Percentiles rank a stretch among this genome's conserved stretches.
These are phyloP conservation scores for Podospora sp. DNA, from an alignment of 495 filamentous ascomycete species.

Conservation along the genomic window DNA sequence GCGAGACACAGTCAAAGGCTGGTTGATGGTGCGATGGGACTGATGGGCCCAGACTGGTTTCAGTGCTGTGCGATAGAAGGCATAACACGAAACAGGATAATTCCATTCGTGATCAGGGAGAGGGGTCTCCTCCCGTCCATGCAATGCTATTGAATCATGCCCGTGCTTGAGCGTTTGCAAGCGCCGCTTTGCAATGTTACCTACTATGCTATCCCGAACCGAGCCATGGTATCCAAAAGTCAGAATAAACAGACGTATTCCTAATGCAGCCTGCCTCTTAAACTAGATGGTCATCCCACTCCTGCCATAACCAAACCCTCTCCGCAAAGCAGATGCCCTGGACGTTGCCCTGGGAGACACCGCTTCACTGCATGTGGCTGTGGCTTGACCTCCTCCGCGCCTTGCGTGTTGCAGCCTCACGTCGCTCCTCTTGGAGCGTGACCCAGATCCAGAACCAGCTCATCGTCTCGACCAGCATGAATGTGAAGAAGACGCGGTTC, in stretches of 20 bases:
- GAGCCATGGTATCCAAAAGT: background rate
- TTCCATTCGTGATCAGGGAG: background rate
- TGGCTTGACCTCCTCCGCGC: conserved; percentile 35
- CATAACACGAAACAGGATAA: background rate
- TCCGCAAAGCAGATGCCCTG: no score
- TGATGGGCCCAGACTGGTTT: conserved; percentile 6
- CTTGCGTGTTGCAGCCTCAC: conserved; percentile 40
- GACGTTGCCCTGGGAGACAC: background rate
- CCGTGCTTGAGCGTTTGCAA: no score
- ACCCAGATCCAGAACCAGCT: conserved; percentile 83
- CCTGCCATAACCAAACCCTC: background rate
- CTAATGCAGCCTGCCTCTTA: background rate
- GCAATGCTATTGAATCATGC: no score
- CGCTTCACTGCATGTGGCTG: conserved; percentile 4
- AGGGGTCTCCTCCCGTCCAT: background rate
- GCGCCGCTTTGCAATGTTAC: background rate
- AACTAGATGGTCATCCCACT: background rate
- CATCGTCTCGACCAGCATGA: conserved; percentile 80
- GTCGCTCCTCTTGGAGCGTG: conserved; percentile 55
- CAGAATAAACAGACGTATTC: background rate
- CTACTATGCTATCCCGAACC: background rate
- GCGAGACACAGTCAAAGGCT: conserved; percentile 47
- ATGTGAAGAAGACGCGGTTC: conserved; percentile 80
- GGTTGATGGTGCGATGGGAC: conserved; percentile 39
- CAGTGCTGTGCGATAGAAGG: background rate